These are phyloP conservation scores for Paracamarosporium sp. DNA, from an alignment of 2,329 filamentous ascomycete species.

Conservation along the genomic window DNA sequence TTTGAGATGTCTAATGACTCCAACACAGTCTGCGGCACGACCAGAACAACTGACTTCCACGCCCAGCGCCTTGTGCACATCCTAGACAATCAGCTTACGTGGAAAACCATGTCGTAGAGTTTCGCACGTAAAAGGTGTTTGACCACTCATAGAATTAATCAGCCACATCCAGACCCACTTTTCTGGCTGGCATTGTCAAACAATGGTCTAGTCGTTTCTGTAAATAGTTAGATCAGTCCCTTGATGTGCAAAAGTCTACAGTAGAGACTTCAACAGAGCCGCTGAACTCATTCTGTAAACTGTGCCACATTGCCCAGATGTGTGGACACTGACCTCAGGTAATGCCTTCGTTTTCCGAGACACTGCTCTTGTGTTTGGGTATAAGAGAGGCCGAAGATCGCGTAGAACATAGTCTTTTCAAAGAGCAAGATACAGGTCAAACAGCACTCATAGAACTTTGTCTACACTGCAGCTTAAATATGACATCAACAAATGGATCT, in stretches of 20 bases:
- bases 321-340: background rate
- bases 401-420: too few relatives aligned
- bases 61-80: background rate
- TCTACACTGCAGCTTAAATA: background rate
- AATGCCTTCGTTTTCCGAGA: constrained; percentile 1
- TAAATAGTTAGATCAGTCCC: too few relatives aligned
- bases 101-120: background rate
- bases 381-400: background rate
- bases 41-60: background rate
- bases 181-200: too few relatives aligned
- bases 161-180: too few relatives aligned
- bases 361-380: background rate
- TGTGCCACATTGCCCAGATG: background rate
- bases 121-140: too few relatives aligned
- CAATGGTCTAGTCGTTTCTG: too few relatives aligned
- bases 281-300: background rate
- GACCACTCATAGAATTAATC: too few relatives aligned
- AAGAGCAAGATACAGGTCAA: background rate
- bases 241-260: too few relatives aligned
- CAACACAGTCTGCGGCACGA: background rate
- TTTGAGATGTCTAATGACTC: background rate
- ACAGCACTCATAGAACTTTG: background rate
- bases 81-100: background rate
- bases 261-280: background rate
- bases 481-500: background rate